phyloP scores from a whole-genome alignment of 108 stramenopile species.

The Cyclostephanos tholiformis region DNA sequence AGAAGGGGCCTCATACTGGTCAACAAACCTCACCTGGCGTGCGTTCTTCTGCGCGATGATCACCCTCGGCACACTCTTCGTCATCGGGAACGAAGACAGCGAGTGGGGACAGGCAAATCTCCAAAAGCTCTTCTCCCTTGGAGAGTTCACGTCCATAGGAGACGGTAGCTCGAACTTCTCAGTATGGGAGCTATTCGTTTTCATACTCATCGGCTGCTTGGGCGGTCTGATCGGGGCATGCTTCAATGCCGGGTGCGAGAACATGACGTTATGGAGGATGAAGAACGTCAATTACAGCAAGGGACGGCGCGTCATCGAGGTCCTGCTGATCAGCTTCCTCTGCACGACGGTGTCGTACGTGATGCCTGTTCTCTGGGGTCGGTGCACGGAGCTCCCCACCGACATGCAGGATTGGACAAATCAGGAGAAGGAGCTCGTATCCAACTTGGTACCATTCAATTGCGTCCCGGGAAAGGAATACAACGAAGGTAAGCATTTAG shows the following conservation, averaged over 20 bases:
- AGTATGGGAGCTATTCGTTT: slow-evolving; percentile 93
- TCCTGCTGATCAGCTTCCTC: slow-evolving; percentile 64
- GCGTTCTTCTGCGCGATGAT: slow-evolving; percentile 98
- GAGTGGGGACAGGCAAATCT: slow-evolving; percentile 90
- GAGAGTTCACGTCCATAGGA: slow-evolving; percentile 80
- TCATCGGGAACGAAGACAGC: slow-evolving; percentile 73
- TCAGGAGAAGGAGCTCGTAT: slow-evolving; percentile 92
- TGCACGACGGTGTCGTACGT: slow-evolving; percentile 82
- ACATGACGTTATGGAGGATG: slow-evolving; percentile 91
- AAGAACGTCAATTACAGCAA: slow-evolving; percentile 77
- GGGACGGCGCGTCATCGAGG: slow-evolving; percentile 77
- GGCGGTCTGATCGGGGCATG: slow-evolving; percentile 95
- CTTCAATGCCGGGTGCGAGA: slow-evolving; percentile 94
- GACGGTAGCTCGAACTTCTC: slow-evolving; percentile 80
- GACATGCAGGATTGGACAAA: slow-evolving; percentile 97
- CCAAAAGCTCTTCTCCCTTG: slow-evolving; percentile 94
- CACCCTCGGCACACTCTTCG: slow-evolving; percentile 85
- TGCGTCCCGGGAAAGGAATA: slow-evolving; percentile 92
- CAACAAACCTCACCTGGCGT: slow-evolving; percentile 95
- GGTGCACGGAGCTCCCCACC: slow-evolving; percentile 88
- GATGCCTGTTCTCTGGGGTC: slow-evolving; percentile 88
- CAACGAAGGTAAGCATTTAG: slow-evolving; percentile 67
- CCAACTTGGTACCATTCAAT: slow-evolving; percentile 86
- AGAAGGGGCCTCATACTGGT: slow-evolving; percentile 96
- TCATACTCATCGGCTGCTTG: slow-evolving; percentile 89